Base-by-base conservation (phyloP, 192 early-diverging fungal species). In the Coemansia erecta region DNA sequence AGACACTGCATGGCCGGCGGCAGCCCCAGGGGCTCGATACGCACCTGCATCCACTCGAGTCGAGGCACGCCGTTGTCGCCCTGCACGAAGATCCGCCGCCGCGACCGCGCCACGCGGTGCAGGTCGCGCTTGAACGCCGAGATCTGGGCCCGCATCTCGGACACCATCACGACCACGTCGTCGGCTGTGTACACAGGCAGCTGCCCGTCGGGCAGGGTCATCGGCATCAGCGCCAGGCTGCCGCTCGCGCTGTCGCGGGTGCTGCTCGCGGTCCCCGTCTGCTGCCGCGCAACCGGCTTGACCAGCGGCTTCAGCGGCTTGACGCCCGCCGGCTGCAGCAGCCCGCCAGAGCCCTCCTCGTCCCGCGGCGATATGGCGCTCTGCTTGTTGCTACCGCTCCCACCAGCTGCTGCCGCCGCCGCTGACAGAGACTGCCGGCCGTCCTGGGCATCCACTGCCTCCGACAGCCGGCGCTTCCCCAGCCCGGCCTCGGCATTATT, bases 61-160 rank as follows among this genome's bases (percentile, higher is more conserved):
- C 67, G 66, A 43, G 77, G 58, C 40, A 73, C 70, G 12, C 77
- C 77, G 42, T 73, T 71, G 46, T 61, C 63, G 60, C 71, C 71
- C 56, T 73, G 70, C 63, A 79, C 66, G 60, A 70, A 79, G 8
- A 73, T 63, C 31, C 64, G 66, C 17, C 71, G 57, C 17, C 67
- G 58, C 8, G 58, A 61, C 18, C 77, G 71, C 13, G 77, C 70
- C 14, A 73, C 67, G 2, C 67, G 63, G 53, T 79, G 77, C n/a
- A 79, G 33, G 4, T 79, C 77, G 24, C 71, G 77, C 53, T 65
- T 55, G 66, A 73, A 79, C 33, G 50, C 49, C 5, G 56, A 58
- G 44, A 79, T 60, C 52, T 73, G 77, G 42, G 41, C 23, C 22
- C 63, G 53, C 63, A 79, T 66, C 56, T 65, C 71, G 44, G 66